phyloP scores from a whole-genome alignment of 2,329 filamentous ascomycete genomes.

The Cordyceps sp. region DNA sequence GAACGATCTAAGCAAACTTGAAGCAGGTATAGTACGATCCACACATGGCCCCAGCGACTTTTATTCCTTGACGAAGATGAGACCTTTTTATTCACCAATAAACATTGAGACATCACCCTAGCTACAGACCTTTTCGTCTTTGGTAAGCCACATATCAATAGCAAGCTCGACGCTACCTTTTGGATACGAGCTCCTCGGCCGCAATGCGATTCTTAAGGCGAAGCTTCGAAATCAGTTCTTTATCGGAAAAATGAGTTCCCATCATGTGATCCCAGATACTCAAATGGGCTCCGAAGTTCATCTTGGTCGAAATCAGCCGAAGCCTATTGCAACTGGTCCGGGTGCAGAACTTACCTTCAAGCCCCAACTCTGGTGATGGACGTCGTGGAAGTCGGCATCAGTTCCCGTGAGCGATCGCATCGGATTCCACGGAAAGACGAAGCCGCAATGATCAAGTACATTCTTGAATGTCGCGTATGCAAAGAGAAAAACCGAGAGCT shows the following conservation, averaged over 20 bases:
- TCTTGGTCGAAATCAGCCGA: background rate
- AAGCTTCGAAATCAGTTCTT: background rate
- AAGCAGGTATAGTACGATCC: too few relatives aligned
- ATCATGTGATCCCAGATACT: constrained; percentile 1
- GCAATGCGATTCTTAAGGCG: background rate
- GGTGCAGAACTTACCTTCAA: background rate
- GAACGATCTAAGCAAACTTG: too few relatives aligned
- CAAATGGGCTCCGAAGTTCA: background rate
- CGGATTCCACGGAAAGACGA: background rate
- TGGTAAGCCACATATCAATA: too few relatives aligned
- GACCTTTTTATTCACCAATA: too few relatives aligned
- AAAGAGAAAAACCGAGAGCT: background rate
- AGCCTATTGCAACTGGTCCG: background rate
- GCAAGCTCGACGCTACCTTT: too few relatives aligned
- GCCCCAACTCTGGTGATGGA: constrained; percentile 1
- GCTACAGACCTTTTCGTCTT: too few relatives aligned
- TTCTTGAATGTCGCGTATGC: background rate
- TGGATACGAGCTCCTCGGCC: background rate
- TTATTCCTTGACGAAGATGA: too few relatives aligned
- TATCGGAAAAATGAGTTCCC: background rate
- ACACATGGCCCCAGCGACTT: too few relatives aligned
- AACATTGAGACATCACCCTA: too few relatives aligned
- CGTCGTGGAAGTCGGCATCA: background rate
- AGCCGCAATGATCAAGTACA: constrained; percentile 1
- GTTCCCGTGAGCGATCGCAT: background rate